A percentile compares a stretch with the other conserved stretches of the same genome.
Conservation (phyloP, 2,329 filamentous ascomycete species). For the Metarhizium robertsii region DNA sequence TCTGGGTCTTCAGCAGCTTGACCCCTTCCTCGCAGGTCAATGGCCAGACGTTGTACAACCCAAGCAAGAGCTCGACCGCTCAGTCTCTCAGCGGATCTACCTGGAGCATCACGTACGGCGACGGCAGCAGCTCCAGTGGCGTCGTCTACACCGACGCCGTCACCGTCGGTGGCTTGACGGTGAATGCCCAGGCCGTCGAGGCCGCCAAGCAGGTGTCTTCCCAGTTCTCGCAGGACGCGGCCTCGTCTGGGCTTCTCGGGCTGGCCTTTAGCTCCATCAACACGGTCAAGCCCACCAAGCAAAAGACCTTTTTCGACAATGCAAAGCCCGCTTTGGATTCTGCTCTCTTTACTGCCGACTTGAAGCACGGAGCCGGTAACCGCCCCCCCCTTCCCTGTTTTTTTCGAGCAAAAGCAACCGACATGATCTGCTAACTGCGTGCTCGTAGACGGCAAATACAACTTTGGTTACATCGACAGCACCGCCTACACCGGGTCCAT, state of each 20-base stretch:
- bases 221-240: conserved; percentile 25
- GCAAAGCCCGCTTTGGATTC: conserved; percentile 11
- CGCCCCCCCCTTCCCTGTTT: neutral
- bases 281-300: conserved; percentile 27
- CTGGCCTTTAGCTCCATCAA: conserved; percentile 34
- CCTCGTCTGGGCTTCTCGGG: conserved; percentile 34
- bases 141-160: conserved; percentile 34
- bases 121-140: conserved; percentile 31
- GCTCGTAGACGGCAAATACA: conserved; percentile 51
- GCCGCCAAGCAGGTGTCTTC: conserved; percentile 30
- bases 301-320: conserved; percentile 31
- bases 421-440: too few relatives aligned
- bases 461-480: conserved; percentile 62
- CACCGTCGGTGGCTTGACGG: conserved; percentile 30
- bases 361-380: conserved; percentile 38
- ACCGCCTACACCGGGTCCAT: conserved; percentile 54
- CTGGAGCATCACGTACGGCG: conserved; percentile 36
- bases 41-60: too few relatives aligned
- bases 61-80: conserved; percentile 26
- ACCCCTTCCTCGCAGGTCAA: too few relatives aligned
- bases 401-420: too few relatives aligned
- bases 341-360: conserved; percentile 57
- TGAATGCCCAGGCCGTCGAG: conserved; percentile 33
- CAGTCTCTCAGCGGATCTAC: conserved; percentile 24
- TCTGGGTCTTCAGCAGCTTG: too few relatives aligned